Evolutionary conservation across 768 basidiomycete genomes (phyloP).

Genomic region (Hygrocybe punicea): DNA sequence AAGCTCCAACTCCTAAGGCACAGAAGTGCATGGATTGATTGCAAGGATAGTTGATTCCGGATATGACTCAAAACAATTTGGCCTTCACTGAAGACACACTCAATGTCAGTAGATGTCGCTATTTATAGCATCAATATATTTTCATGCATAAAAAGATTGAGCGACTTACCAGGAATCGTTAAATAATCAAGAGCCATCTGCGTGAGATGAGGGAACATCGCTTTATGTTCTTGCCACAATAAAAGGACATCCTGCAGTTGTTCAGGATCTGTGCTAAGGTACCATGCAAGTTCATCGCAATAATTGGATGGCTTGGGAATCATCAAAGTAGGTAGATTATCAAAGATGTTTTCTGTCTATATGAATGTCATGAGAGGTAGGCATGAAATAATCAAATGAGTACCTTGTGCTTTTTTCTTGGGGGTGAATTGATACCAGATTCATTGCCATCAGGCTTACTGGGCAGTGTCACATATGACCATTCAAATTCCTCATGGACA

Average conservation of each 20-base stretch:
- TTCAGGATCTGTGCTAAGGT: slow-evolving; percentile 21
- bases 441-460: background rate
- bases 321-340: slow-evolving; percentile 20
- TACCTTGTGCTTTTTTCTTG: background rate
- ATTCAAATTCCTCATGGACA: no score
- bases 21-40: slow-evolving; percentile 24
- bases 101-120: slow-evolving; percentile 34
- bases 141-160: slow-evolving; percentile 8
- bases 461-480: slow-evolving; percentile 18
- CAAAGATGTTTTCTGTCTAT: slow-evolving; percentile 28
- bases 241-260: slow-evolving; percentile 13
- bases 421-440: background rate
- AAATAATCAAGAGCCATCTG: slow-evolving; percentile 36
- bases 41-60: slow-evolving; percentile 19
- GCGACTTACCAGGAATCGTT: slow-evolving; percentile 27
- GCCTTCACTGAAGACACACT: slow-evolving; percentile 26
- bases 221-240: slow-evolving; percentile 30
- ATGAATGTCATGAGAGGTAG: no score
- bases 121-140: background rate
- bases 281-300: slow-evolving; percentile 26
- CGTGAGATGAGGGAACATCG: slow-evolving; percentile 26
- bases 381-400: no score
- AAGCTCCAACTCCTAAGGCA: slow-evolving; percentile 29
- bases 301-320: slow-evolving; percentile 14
- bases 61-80: slow-evolving; percentile 24